These are phyloP conservation scores for Coemansia reversa DNA, from an alignment of 192 early-diverging fungal genomes.

Conservation along the genomic window DNA sequence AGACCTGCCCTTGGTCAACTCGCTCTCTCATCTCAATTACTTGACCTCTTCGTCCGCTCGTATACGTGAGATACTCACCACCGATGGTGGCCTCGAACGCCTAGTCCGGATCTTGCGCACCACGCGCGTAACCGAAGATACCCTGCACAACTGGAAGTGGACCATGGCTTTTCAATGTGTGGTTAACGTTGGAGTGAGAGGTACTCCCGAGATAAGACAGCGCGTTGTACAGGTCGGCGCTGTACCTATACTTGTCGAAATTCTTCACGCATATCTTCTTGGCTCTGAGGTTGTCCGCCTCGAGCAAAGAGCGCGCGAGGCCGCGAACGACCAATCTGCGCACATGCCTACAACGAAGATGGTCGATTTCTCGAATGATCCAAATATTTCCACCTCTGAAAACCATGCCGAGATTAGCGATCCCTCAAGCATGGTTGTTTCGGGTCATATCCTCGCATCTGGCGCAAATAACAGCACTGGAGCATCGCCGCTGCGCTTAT, in stretches of 20 bases:
- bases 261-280: slow-evolving; percentile 61
- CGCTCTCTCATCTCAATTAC: slow-evolving; percentile 84
- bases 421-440: slow-evolving; percentile 42
- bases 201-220: slow-evolving; percentile 73
- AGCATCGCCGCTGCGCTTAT: slow-evolving; percentile 20
- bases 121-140: slow-evolving; percentile 65
- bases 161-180: slow-evolving; percentile 80
- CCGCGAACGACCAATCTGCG: slow-evolving; percentile 26
- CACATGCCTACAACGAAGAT: slow-evolving; percentile 31
- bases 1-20: slow-evolving; percentile 81
- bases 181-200: slow-evolving; percentile 83
- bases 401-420: slow-evolving; percentile 42
- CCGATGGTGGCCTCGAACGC: slow-evolving; percentile 87
- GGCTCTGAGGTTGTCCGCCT: slow-evolving; percentile 33
- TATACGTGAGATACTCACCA: slow-evolving; percentile 75
- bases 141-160: slow-evolving; percentile 77
- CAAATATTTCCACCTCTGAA: slow-evolving; percentile 10
- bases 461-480: slow-evolving; percentile 47
- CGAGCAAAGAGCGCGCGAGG: slow-evolving; percentile 49
- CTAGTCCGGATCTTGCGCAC: slow-evolving; percentile 78
- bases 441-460: slow-evolving; percentile 43
- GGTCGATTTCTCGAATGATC: slow-evolving; percentile 34
- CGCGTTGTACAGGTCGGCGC: slow-evolving; percentile 85
- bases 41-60: slow-evolving; percentile 78
- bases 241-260: slow-evolving; percentile 76